phyloP scores from a whole-genome alignment of 1,139 yeast species.

The Yamadazyma sp. region DNA sequence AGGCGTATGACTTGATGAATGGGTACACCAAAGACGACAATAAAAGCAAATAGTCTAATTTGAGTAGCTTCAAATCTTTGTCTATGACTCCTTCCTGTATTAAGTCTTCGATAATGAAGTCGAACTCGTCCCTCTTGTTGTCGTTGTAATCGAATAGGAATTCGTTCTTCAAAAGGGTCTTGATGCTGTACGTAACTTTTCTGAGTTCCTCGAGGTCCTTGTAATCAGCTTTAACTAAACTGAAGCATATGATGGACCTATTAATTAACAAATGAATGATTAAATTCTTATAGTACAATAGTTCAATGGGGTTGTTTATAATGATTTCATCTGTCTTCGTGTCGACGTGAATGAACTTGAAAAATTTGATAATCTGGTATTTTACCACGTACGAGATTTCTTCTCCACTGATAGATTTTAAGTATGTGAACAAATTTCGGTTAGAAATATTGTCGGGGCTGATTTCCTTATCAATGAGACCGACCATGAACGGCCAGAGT shows the following conservation, averaged over 20 bases:
- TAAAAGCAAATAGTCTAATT: conserved; percentile 24
- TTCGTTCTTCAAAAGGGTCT: conserved; percentile 44
- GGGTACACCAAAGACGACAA: conserved; percentile 38
- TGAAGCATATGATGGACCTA: conserved; percentile 35
- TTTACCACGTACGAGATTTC: conserved; percentile 25
- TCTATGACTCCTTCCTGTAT: conserved; percentile 19
- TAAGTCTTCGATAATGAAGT: conserved; percentile 31
- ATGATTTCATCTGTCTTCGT: conserved; percentile 25
- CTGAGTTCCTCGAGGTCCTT: conserved; percentile 3
- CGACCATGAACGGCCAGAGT: conserved; percentile 24
- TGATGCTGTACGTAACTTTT: conserved; percentile 18
- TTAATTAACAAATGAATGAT: conserved; percentile 42
- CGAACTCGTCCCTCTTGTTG: conserved; percentile 30
- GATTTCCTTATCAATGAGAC: conserved; percentile 10
- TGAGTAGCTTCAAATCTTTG: conserved; percentile 23
- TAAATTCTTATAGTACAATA: conserved; percentile 46
- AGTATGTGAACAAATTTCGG: conserved; percentile 12
- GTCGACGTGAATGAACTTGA: conserved; percentile 35
- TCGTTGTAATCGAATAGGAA: conserved; percentile 46
- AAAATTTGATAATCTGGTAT: conserved; percentile 32
- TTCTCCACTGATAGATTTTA: conserved; percentile 16
- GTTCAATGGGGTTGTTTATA: conserved; percentile 39
- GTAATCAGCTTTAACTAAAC: conserved; percentile 20
- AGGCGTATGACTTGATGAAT: conserved; percentile 38
- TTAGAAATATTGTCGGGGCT: conserved; percentile 14